Percentiles rank a stretch among this genome's conserved stretches.
phyloP scores from a whole-genome alignment of 768 basidiomycete species.

The Tylopilus rubrobrunneus region DNA sequence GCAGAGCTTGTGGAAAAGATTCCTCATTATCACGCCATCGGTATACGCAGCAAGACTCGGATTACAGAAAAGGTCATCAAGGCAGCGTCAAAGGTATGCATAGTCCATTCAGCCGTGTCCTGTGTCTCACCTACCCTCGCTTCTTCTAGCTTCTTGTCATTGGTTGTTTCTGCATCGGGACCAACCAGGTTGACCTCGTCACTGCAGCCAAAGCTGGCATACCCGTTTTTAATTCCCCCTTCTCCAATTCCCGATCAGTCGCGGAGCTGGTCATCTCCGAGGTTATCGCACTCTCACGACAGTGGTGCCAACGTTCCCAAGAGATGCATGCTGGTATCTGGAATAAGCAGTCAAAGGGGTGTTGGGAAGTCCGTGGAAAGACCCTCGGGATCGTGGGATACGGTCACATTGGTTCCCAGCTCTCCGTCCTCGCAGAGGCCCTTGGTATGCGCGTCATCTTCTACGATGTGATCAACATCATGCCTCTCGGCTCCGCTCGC shows the following conservation, averaged over 20 bases:
- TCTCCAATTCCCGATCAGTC: conserved; percentile 98
- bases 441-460: conserved; percentile 96
- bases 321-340: conserved; percentile 90
- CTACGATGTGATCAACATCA: conserved; percentile 92
- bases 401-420: conserved; percentile 96
- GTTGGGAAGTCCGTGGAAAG: conserved; percentile 98
- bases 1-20: conserved; percentile 87
- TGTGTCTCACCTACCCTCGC: neutral
- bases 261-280: conserved; percentile 97
- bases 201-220: conserved; percentile 85
- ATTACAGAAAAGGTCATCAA: conserved; percentile 88
- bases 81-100: conserved; percentile 75
- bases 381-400: conserved; percentile 97
- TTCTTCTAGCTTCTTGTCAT: conserved; percentile 79
- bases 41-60: conserved; percentile 97
- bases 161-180: conserved; percentile 99
- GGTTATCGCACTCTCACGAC: conserved; percentile 89
- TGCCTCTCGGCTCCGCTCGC: conserved; percentile 93
- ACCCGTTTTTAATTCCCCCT: conserved; percentile 98
- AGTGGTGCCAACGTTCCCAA: conserved; percentile 81
- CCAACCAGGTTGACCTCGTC: conserved; percentile 91
- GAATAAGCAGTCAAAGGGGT: conserved; percentile 99
- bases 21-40: conserved; percentile 85
- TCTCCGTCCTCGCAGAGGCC: conserved; percentile 94
- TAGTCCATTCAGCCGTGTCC: neutral